Base-by-base conservation (phyloP, 2,329 filamentous ascomycete species). In the Sporothrix globosa region DNA sequence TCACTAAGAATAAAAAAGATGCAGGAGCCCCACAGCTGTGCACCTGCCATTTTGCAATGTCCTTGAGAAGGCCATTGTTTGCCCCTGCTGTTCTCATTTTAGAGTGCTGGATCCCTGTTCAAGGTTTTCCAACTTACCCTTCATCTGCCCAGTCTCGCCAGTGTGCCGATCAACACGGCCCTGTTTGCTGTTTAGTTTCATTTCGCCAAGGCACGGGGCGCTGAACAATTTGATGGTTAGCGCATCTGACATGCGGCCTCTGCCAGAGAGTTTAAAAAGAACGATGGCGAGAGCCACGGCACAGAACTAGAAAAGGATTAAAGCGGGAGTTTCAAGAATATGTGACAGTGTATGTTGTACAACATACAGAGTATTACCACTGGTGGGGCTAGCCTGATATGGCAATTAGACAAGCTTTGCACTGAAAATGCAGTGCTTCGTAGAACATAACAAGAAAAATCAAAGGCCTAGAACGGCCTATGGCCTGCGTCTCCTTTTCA, bases 401-500 rank as follows among this genome's bases (percentile, higher is more conserved):
- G 63, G 63, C 46, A 66, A 66, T 66, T 39, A 50, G 21, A 24
- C 61, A 50, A 50, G 50, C 61, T 34, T 65, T 65, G 34, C 60
- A 50, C 60, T 63, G 60, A n/a, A 30, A 7, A 50, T 30, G 39
- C 56, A 11, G 58, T 65, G 24, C 60, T 48, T 46, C 5, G 11
- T 17, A 10, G 60, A 30, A 30, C 27, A 30, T 30, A 27, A 27
- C 2, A 19, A 48, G 44, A 46, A 17, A 11, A 17, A 13, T 46
- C 44, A 27, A 46, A 21, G 58, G 58, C 39, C 58, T 63, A 63
- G 14, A 65, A 48, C 6, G 44, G 61, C 61, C 61, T 34, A 19
- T 65, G 17, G 17, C 60, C 27, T 41, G 14, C 41, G 39, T 9
- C 14, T n/a, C 14, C 9, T n/a, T 6, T 60, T 19, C 17, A 44